A percentile compares a stretch with the other conserved stretches of the same genome.
These are phyloP conservation scores for Verticillium tricorpus DNA, from an alignment of 2,329 filamentous ascomycete species.

Conservation along the genomic window DNA sequence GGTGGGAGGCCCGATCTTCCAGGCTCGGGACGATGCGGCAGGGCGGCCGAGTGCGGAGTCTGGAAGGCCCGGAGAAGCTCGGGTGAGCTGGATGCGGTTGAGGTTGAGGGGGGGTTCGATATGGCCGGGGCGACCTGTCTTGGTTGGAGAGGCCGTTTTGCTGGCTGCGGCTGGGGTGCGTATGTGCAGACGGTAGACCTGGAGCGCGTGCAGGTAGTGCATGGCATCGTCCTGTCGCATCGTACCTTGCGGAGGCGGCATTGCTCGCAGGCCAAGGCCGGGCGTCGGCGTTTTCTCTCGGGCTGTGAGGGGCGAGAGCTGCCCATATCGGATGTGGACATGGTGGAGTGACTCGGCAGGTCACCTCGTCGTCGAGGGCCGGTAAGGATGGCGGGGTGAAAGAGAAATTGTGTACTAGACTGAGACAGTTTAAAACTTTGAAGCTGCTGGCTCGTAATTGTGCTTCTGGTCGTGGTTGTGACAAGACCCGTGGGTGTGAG, in stretches of 20 bases:
- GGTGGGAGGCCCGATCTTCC: neutral
- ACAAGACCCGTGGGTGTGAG: neutral
- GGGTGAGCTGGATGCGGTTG: neutral
- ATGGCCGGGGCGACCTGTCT: neutral
- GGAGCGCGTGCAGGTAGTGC: constrained; percentile 54
- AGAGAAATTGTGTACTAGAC: too few species aligned
- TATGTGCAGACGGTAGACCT: constrained; percentile 53
- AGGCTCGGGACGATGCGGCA: neutral
- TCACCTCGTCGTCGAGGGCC: too few species aligned
- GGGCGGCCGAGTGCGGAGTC: neutral
- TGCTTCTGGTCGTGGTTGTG: neutral
- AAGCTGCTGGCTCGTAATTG: too few species aligned
- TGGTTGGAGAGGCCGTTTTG: constrained; percentile 1
- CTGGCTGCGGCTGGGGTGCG: constrained; percentile 24
- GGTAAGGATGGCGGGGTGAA: too few species aligned
- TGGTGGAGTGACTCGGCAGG: neutral
- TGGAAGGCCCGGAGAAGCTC: neutral
- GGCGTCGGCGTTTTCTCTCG: constrained; percentile 33
- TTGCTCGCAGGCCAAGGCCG: constrained; percentile 47
- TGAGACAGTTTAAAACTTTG: too few species aligned
- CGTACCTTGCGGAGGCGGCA: constrained; percentile 58
- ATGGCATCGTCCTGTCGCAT: constrained; percentile 56
- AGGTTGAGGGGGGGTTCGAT: neutral
- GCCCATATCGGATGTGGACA: constrained; percentile 4
- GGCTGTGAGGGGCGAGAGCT: neutral